These are phyloP conservation scores for Ustilago cynodontis DNA, from an alignment of 1,284 basidiomycete genomes.

Conservation along the genomic window DNA sequence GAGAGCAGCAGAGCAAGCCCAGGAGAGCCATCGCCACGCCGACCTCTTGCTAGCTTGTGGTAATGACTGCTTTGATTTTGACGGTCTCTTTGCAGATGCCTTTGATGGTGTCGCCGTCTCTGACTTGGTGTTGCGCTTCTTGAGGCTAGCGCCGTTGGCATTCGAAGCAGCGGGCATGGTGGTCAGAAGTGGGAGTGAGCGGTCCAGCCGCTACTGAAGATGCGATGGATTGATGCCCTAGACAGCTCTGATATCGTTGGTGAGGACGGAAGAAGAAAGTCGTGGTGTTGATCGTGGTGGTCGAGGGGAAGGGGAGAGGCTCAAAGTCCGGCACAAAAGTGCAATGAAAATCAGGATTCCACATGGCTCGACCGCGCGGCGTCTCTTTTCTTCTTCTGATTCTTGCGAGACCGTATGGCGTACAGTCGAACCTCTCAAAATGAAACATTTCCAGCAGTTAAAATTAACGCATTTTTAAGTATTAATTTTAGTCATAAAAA, in stretches of 20 bases:
- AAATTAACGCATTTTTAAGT: too few species aligned
- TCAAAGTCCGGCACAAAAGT: not conserved
- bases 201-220: conserved; percentile 3
- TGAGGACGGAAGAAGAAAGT: not conserved
- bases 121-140: conserved; percentile 11
- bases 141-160: conserved; percentile 8
- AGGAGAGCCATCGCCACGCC: conserved; percentile 21
- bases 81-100: not conserved
- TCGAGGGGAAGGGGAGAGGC: not conserved
- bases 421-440: too few species aligned
- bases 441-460: too few species aligned
- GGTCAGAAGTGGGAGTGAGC: not conserved
- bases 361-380: conserved; percentile 1
- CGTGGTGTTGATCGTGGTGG: not conserved
- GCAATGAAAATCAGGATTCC: not conserved
- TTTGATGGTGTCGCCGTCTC: not conserved
- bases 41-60: not conserved
- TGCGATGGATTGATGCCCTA: not conserved
- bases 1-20: conserved; percentile 29
- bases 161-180: conserved; percentile 5
- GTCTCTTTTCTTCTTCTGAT: not conserved
- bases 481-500: too few species aligned
- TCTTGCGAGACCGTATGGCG: too few species aligned
- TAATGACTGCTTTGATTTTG: not conserved
- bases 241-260: not conserved